Percentiles rank a stretch among this genome's conserved stretches.
phyloP scores from a whole-genome alignment of 331 rosid genomes.

The Arachis monticola region DNA sequence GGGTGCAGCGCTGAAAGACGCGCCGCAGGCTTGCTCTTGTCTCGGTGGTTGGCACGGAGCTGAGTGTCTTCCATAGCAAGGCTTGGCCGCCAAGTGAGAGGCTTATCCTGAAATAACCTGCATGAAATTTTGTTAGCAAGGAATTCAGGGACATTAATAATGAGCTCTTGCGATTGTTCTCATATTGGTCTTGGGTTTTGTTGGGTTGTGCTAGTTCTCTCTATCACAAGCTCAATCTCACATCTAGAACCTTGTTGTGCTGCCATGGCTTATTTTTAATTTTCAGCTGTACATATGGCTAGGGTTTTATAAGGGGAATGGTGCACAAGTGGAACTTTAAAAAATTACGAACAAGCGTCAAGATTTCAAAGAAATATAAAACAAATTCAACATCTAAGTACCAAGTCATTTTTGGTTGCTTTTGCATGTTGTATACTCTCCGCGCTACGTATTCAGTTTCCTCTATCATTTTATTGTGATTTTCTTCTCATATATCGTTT shows the following conservation, averaged over 20 bases:
- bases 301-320: constrained; percentile 31
- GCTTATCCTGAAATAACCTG: constrained; percentile 74
- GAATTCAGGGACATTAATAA: constrained; percentile 35
- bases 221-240: constrained; percentile 44
- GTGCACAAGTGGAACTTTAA: constrained; percentile 18
- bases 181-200: too few species aligned
- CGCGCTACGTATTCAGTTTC: background rate
- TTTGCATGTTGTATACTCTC: constrained; percentile 1
- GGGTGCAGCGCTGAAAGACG: constrained; percentile 41
- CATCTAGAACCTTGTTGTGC: constrained; percentile 11
- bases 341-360: background rate
- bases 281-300: background rate
- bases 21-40: constrained; percentile 19
- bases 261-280: constrained; percentile 28
- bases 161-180: constrained; percentile 17
- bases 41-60: constrained; percentile 20
- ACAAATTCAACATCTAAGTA: too few species aligned
- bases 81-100: constrained; percentile 66
- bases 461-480: too few species aligned
- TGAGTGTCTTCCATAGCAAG: constrained; percentile 54
- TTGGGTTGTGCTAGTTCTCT: background rate
- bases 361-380: background rate
- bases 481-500: background rate
- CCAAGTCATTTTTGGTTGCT: constrained; percentile 14
- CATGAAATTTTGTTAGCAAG: constrained; percentile 54